These are phyloP conservation scores for Suillus bovinus DNA, from an alignment of 768 basidiomycete species.

Conservation along the genomic window DNA sequence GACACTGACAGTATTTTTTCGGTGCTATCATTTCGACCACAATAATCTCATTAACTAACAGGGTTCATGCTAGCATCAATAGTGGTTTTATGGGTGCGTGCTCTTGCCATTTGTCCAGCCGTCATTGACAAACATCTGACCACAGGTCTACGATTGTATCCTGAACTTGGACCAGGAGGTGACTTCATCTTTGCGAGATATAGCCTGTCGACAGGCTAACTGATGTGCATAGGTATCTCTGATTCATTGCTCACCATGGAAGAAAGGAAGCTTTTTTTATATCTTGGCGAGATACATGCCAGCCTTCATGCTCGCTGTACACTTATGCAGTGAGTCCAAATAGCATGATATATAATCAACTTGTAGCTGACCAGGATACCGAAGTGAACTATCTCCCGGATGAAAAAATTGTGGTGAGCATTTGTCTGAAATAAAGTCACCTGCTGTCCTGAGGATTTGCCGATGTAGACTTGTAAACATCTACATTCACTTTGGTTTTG, in stretches of 20 bases:
- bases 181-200: background rate
- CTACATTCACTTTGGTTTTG: background rate
- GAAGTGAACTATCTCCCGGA: too few relatives aligned
- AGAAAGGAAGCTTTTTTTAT: background rate
- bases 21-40: background rate
- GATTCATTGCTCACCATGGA: background rate
- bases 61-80: background rate
- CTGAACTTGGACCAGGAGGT: slow-evolving; percentile 4
- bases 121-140: background rate
- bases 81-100: background rate
- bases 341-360: too few relatives aligned
- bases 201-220: background rate
- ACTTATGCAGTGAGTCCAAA: too few relatives aligned
- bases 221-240: background rate
- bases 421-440: background rate
- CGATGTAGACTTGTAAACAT: background rate
- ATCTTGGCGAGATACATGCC: background rate
- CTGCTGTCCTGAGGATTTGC: background rate
- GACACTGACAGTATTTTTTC: background rate
- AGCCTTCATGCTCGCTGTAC: background rate
- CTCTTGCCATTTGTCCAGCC: background rate
- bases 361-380: too few relatives aligned
- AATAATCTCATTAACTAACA: background rate
- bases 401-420: background rate
- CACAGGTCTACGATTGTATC: background rate